Evolutionary conservation across 2,329 filamentous ascomycete genomes (phyloP).

Genomic region (Venturia pyrina): DNA sequence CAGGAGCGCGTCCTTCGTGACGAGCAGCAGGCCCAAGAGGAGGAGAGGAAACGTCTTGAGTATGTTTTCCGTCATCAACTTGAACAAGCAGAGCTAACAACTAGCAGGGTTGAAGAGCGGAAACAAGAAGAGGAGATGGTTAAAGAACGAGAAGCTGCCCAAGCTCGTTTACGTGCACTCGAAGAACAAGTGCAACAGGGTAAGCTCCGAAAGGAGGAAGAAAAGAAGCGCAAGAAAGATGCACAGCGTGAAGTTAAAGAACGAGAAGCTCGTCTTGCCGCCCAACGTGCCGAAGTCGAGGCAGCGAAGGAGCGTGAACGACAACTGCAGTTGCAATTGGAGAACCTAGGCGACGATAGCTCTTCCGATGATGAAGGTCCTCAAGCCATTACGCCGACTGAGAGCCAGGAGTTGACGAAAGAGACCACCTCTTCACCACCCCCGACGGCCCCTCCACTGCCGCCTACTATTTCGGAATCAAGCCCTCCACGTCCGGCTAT

Average conservation of each 20-base stretch:
- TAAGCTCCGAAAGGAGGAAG: conserved; percentile 92
- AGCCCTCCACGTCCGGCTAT: conserved; percentile 31
- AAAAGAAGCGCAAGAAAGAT: conserved; percentile 85
- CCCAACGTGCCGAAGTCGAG: conserved; percentile 84
- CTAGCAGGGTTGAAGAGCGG: conserved; percentile 57
- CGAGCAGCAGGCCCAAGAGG: conserved; percentile 43
- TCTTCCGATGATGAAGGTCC: conserved; percentile 74
- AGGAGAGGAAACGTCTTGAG: conserved; percentile 61
- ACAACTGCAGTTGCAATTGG: conserved; percentile 79
- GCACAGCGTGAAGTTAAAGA: conserved; percentile 78
- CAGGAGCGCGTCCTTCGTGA: conserved; percentile 39
- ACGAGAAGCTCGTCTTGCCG: conserved; percentile 73
- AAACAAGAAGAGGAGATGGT: conserved; percentile 72
- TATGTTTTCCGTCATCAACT: conserved; percentile 43
- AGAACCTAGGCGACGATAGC: conserved; percentile 65
- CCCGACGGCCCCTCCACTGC: conserved; percentile 30
- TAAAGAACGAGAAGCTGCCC: conserved; percentile 68
- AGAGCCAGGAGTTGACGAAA: conserved; percentile 43
- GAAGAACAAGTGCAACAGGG: conserved; percentile 90
- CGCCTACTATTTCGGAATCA: conserved; percentile 36
- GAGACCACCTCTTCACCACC: conserved; percentile 37
- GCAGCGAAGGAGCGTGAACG: conserved; percentile 82
- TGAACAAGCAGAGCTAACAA: conserved; percentile 18
- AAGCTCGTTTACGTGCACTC: conserved; percentile 74
- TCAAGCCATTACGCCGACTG: conserved; percentile 55